Evolutionary conservation across 2,329 filamentous ascomycete genomes (phyloP).

Genomic region (Elsinoe batatas): DNA sequence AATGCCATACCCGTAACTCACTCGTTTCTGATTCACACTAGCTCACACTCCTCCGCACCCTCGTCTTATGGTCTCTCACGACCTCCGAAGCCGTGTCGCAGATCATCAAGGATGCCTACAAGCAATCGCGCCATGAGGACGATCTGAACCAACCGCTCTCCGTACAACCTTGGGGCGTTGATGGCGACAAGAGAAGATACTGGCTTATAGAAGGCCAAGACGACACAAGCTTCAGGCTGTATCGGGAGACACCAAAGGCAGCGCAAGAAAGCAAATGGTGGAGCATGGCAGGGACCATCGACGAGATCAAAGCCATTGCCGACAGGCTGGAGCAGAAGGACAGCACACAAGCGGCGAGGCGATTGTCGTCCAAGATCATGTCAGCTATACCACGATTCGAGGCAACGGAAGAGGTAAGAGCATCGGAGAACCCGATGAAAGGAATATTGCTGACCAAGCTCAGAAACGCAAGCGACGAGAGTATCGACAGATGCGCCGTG

Average conservation of each 20-base stretch:
- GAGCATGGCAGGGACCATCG: constrained; percentile 83
- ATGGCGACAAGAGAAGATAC: constrained; percentile 85
- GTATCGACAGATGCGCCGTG: constrained; percentile 76
- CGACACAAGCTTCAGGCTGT: constrained; percentile 87
- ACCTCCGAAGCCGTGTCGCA: constrained; percentile 75
- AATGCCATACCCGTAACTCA: not conserved
- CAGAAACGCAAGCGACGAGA: constrained; percentile 89
- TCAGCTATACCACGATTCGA: constrained; percentile 83
- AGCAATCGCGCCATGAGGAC: constrained; percentile 70
- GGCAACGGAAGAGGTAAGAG: constrained; percentile 71
- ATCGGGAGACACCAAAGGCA: constrained; percentile 81
- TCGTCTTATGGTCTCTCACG: constrained; percentile 80
- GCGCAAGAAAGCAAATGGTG: constrained; percentile 75
- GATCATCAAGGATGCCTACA: constrained; percentile 80
- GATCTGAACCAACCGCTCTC: constrained; percentile 77
- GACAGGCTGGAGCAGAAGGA: constrained; percentile 69
- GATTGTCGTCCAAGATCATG: constrained; percentile 65
- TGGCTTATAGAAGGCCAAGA: constrained; percentile 89
- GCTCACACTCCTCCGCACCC: constrained; percentile 72
- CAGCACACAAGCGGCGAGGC: constrained; percentile 68
- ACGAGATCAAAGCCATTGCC: constrained; percentile 66
- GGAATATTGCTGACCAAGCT: not conserved
- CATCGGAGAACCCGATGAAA: not conserved
- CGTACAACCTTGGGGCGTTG: constrained; percentile 81
- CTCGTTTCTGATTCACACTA: constrained; percentile 31